phyloP scores from a whole-genome alignment of 352 stramenopile species.

The Phytophthora cryptogea region DNA sequence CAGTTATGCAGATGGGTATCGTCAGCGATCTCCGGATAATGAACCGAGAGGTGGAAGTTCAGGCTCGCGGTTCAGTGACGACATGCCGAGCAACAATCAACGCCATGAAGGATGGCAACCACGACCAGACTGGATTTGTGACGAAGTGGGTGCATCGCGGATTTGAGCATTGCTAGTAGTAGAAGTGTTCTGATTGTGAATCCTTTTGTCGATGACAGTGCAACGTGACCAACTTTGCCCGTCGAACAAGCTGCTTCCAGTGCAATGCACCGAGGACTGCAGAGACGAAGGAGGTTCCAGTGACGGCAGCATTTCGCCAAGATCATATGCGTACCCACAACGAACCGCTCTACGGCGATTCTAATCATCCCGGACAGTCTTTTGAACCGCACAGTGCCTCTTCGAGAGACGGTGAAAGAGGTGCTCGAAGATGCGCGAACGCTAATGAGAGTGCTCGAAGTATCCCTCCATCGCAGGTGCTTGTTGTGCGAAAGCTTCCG shows the following conservation, averaged over 20 bases:
- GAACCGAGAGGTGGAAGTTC: conserved; percentile 17
- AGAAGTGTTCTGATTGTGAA: not conserved
- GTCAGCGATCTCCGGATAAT: conserved; percentile 20
- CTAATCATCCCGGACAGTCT: not conserved
- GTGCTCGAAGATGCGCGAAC: conserved; percentile 9
- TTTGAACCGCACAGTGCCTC: not conserved
- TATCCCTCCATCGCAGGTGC: conserved; percentile 54
- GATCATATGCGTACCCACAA: conserved; percentile 6
- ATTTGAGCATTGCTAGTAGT: not conserved
- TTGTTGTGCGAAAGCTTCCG: conserved; percentile 76
- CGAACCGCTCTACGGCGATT: conserved; percentile 6
- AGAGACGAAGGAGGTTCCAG: conserved; percentile 42
- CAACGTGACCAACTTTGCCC: conserved; percentile 73
- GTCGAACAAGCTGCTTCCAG: conserved; percentile 71
- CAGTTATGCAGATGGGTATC: conserved; percentile 53
- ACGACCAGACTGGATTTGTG: conserved; percentile 75
- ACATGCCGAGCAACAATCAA: conserved; percentile 13
- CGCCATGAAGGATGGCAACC: conserved; percentile 26
- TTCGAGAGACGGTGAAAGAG: conserved; percentile 8
- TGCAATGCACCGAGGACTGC: conserved; percentile 52
- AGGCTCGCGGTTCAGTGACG: conserved; percentile 6
- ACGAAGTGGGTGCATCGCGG: conserved; percentile 39
- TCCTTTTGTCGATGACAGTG: conserved; percentile 46
- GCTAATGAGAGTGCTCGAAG: conserved; percentile 8
- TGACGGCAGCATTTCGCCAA: conserved; percentile 16